These are phyloP conservation scores for Aristolochia californica DNA, from an alignment of 164 flowering plant species.

Conservation along the genomic window DNA sequence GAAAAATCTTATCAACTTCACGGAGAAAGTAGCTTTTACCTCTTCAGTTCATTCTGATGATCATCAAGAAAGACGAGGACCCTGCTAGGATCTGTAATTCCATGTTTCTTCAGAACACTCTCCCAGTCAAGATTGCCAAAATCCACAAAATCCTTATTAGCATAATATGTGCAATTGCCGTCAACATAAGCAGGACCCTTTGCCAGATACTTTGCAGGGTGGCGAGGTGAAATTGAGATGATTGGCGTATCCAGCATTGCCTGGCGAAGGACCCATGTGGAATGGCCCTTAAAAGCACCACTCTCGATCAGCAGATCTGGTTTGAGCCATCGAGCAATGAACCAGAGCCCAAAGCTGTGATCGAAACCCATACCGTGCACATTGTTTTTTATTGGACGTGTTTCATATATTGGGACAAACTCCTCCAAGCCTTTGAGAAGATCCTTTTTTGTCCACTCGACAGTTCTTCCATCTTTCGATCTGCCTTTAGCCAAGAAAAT, in stretches of 20 bases:
- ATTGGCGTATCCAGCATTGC: slow-evolving; percentile 82
- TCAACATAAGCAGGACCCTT: slow-evolving; percentile 99
- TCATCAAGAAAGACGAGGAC: slow-evolving; percentile 94
- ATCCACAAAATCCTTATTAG: slow-evolving; percentile 95
- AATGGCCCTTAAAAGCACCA: slow-evolving; percentile 98
- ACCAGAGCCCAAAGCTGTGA: slow-evolving; percentile 99
- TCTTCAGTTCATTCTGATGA: slow-evolving; percentile 89
- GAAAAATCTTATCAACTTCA: background rate
- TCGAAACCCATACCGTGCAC: slow-evolving; percentile 98
- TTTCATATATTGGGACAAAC: slow-evolving; percentile 89
- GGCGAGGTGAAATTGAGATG: slow-evolving; percentile 76
- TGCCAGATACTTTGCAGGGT: slow-evolving; percentile 88
- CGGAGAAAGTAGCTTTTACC: slow-evolving; percentile 26
- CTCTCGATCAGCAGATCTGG: slow-evolving; percentile 96
- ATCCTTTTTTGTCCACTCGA: slow-evolving; percentile 90
- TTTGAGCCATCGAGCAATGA: slow-evolving; percentile 82
- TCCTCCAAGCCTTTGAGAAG: slow-evolving; percentile 86
- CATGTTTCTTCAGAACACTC: slow-evolving; percentile 63
- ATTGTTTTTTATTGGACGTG: slow-evolving; percentile 87
- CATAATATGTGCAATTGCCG: slow-evolving; percentile 90
- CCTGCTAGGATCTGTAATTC: slow-evolving; percentile 53
- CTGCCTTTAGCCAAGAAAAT: slow-evolving; percentile 89
- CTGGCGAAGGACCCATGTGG: slow-evolving; percentile 96
- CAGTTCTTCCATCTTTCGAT: slow-evolving; percentile 85
- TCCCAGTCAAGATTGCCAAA: slow-evolving; percentile 85